phyloP scores from a whole-genome alignment of 805 yeast species.

The Pichia sporocuriosa region DNA sequence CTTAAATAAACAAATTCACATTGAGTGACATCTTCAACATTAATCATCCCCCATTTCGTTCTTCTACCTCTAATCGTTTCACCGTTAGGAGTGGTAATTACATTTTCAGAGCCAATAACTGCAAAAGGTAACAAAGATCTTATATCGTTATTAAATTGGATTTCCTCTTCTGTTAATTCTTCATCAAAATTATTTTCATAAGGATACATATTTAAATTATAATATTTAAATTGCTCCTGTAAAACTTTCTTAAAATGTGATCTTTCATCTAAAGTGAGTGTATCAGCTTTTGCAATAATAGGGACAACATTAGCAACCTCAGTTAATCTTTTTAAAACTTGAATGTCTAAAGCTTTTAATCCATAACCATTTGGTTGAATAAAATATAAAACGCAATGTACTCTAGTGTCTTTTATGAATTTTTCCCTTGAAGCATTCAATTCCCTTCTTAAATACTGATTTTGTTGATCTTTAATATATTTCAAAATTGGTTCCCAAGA shows the following conservation, averaged over 20 bases:
- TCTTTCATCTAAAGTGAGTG: slow-evolving; percentile 82
- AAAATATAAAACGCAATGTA: slow-evolving; percentile 88
- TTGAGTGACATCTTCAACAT: slow-evolving; percentile 90
- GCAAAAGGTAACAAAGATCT: slow-evolving; percentile 86
- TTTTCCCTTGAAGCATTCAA: slow-evolving; percentile 90
- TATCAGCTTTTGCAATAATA: slow-evolving; percentile 88
- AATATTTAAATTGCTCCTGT: slow-evolving; percentile 68
- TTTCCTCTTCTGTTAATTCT: slow-evolving; percentile 57
- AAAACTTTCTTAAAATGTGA: slow-evolving; percentile 65
- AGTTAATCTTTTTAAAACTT: slow-evolving; percentile 73
- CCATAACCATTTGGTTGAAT: slow-evolving; percentile 85
- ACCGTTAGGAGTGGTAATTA: slow-evolving; percentile 63
- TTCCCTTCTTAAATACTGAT: slow-evolving; percentile 84
- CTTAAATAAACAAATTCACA: slow-evolving; percentile 93
- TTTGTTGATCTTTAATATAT: slow-evolving; percentile 92
- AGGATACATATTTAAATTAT: slow-evolving; percentile 78
- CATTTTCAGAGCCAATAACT: slow-evolving; percentile 82
- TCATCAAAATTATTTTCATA: slow-evolving; percentile 42
- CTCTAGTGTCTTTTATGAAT: slow-evolving; percentile 77
- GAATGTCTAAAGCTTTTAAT: slow-evolving; percentile 75
- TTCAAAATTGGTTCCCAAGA: slow-evolving; percentile 96
- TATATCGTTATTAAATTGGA: slow-evolving; percentile 66
- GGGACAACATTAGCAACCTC: slow-evolving; percentile 95
- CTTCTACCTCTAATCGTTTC: slow-evolving; percentile 82
- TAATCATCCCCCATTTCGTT: slow-evolving; percentile 89